These are phyloP conservation scores for Saturnispora saitoi DNA, from an alignment of 805 yeast species.

Conservation along the genomic window DNA sequence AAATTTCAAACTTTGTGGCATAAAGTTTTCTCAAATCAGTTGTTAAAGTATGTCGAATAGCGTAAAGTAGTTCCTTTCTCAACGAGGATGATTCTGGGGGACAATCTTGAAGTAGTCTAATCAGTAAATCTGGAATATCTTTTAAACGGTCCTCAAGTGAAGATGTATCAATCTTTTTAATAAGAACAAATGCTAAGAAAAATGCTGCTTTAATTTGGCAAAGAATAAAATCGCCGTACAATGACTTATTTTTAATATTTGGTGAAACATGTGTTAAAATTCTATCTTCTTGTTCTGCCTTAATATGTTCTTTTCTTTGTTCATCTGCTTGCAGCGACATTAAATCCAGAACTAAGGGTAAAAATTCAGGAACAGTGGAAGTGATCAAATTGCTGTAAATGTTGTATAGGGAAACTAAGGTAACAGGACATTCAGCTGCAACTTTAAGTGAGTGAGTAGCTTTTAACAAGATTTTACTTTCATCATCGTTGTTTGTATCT, in stretches of 20 bases:
- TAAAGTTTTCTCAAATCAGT: constrained; percentile 80
- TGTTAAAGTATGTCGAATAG: constrained; percentile 88
- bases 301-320: constrained; percentile 58
- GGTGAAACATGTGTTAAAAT: constrained; percentile 67
- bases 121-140: constrained; percentile 77
- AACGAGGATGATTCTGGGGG: constrained; percentile 90
- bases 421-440: constrained; percentile 92
- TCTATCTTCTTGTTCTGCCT: constrained; percentile 47
- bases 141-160: constrained; percentile 49
- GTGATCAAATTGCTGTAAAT: constrained; percentile 72
- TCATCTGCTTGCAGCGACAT: constrained; percentile 73
- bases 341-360: constrained; percentile 73
- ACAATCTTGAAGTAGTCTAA: constrained; percentile 85
- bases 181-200: constrained; percentile 82
- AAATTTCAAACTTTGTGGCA: constrained; percentile 73
- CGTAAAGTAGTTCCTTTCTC: constrained; percentile 85
- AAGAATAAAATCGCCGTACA: constrained; percentile 79
- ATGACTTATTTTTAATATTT: constrained; percentile 62
- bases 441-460: constrained; percentile 84
- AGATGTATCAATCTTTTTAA: constrained; percentile 71
- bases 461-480: constrained; percentile 44
- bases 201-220: constrained; percentile 97
- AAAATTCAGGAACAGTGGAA: constrained; percentile 61
- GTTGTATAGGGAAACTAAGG: constrained; percentile 86
- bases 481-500: constrained; percentile 24